phyloP scores from a whole-genome alignment of 148 eudicot species.

The Cornus kousa region DNA sequence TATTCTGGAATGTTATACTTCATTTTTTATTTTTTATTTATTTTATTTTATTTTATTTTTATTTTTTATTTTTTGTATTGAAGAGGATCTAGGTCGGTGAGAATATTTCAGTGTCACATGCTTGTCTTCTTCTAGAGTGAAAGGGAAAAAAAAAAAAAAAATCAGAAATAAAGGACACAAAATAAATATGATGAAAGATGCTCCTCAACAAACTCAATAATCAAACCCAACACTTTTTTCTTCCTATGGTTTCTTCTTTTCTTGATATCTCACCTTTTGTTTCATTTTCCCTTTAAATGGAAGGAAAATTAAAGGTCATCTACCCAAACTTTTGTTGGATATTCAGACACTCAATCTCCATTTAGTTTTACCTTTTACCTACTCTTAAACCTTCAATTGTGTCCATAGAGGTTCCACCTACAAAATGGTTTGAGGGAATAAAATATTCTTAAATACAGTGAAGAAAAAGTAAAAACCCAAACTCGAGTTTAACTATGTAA shows the following conservation, averaged over 20 bases:
- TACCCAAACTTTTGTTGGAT: not conserved
- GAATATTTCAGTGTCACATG: too few relatives aligned
- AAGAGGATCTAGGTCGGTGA: too few relatives aligned
- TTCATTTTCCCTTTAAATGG: slow-evolving; percentile 10
- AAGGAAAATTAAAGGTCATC: not conserved
- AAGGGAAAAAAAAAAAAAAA: not conserved
- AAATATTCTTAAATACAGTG: too few relatives aligned
- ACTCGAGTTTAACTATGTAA: too few relatives aligned
- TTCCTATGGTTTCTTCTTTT: not conserved
- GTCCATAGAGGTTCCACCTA: too few relatives aligned
- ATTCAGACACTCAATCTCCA: not conserved
- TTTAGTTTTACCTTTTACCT: not conserved
- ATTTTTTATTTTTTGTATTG: too few relatives aligned
- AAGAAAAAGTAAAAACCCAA: too few relatives aligned
- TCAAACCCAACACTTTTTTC: not conserved
- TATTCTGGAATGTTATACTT: too few relatives aligned
- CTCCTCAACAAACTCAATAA: not conserved
- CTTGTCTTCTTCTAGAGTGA: not conserved
- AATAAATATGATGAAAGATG: not conserved
- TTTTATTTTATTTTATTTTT: too few relatives aligned
- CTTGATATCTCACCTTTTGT: not conserved
- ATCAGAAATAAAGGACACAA: not conserved
- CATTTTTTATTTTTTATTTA: too few relatives aligned
- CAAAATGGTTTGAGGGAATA: too few relatives aligned
- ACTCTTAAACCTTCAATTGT: not conserved